Base-by-base conservation (phyloP, 2,329 filamentous ascomycete species). In the Dactylellina cionopaga region DNA sequence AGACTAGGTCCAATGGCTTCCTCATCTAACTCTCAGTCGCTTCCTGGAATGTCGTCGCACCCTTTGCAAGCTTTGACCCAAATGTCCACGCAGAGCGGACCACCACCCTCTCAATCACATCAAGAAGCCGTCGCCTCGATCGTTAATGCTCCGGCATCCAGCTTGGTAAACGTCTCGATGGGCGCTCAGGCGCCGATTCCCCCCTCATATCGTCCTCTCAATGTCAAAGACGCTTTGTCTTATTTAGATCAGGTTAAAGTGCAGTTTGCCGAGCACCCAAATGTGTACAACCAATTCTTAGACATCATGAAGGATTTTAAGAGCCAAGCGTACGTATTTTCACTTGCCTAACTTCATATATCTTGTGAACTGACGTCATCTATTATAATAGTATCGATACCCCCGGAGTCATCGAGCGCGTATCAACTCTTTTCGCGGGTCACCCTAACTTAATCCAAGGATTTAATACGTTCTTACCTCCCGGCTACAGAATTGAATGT, bases 281-380 rank as follows among this genome's bases (percentile, higher is more conserved):
- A 98, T 80, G 95, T 99, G 0, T 99, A 99, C 78, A 98, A 98
- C 78, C 86, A 91, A 35, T 98, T 99, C 77, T 83, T 99, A 46
- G 95, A 99, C 77, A 99, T 99, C 51, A 99, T 99, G 95, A 99
- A 99, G 79, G 95, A 99, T 77, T 99, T 99, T 80, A 99, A 99
- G 82, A 96, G 92, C 77, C 94, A 96, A 82, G 92, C 93, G 87
- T 93, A 84, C 82, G 90, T 24, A 19, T 64, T 35, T 17, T 56
- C 22, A 24, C 13, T 66, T 31, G 56, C 73, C 77, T 68, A 76
- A 76, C 55, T 58, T 47, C 9, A 24, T 3, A 27, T 24, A 41
- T 58, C 6, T 15, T 2, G 4, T 52, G 27, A 69, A 29, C 51
- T 68, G 31, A 58, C 63, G 4, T 22, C 3, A n/a, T 52, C 10